These are phyloP conservation scores for Yamadazyma kanchanaburiensis DNA, from an alignment of 1,139 yeast species.

Conservation along the genomic window DNA sequence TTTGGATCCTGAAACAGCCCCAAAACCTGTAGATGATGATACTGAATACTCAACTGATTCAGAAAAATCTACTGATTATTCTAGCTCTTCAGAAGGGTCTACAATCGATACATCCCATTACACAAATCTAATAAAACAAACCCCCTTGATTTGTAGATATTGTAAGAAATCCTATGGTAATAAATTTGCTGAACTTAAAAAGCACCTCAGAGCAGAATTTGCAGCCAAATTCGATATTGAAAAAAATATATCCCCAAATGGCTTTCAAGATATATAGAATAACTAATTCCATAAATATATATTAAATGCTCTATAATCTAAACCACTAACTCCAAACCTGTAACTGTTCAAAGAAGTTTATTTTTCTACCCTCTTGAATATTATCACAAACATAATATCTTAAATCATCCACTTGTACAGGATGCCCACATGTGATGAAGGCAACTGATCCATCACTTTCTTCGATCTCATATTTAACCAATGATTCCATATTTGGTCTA, in stretches of 20 bases:
- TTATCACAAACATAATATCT: conserved; percentile 30
- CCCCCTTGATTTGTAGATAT: conserved; percentile 46
- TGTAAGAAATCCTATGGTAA: conserved; percentile 47
- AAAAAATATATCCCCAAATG: conserved; percentile 6
- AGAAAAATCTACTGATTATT: no score
- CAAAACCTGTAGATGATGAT: conserved; percentile 2
- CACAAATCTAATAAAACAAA: conserved; percentile 25
- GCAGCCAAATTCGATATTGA: conserved; percentile 12
- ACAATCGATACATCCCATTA: no score
- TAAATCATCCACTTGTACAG: conserved; percentile 49
- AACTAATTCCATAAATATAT: neutral
- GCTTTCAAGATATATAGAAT: no score
- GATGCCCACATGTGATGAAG: conserved; percentile 53
- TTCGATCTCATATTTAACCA: conserved; percentile 25
- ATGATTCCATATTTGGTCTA: conserved; percentile 27
- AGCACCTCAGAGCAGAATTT: conserved; percentile 48
- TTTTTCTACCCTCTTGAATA: conserved; percentile 21
- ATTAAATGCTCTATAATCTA: neutral
- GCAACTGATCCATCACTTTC: conserved; percentile 36
- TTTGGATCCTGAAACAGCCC: conserved; percentile 5
- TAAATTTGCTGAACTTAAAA: conserved; percentile 44
- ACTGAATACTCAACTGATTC: conserved; percentile 15
- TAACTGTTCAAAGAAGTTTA: conserved; percentile 36
- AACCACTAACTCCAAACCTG: conserved; percentile 34
- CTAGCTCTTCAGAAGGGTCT: no score